Percentiles rank a stretch among this genome's conserved stretches.
These are phyloP conservation scores for Apium graveolens DNA, from an alignment of 129 eudicot genomes.

Conservation along the genomic window DNA sequence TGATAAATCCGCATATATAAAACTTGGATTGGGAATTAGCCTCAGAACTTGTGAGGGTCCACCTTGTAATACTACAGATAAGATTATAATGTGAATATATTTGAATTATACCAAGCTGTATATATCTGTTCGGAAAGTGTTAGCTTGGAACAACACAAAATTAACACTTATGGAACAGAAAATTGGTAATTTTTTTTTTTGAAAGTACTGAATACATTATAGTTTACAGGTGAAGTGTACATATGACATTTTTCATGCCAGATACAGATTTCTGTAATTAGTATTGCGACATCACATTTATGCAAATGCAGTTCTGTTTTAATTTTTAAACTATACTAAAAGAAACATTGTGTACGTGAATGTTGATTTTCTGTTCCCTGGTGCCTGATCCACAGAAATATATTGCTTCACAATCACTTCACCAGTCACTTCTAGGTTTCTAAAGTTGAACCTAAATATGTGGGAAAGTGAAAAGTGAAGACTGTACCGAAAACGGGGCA, in stretches of 20 bases:
- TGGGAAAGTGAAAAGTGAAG: background rate
- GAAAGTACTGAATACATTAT: background rate
- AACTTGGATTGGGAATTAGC: background rate
- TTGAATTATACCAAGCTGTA: no score
- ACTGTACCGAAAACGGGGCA: background rate
- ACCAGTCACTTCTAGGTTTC: background rate
- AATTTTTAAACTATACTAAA: background rate
- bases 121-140: no score
- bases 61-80: background rate
- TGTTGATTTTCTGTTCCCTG: background rate
- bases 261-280: background rate
- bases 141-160: background rate
- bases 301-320: background rate
- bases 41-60: background rate
- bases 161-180: background rate
- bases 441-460: background rate
- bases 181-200: background rate
- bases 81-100: background rate
- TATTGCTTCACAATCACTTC: background rate
- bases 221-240: background rate
- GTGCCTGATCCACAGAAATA: background rate
- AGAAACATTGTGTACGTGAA: background rate
- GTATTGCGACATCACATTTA: background rate
- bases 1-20: background rate
- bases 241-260: background rate